Evolutionary conservation across 257 asterid species (phyloP), one percentile per base, ranked within the genome.

Genomic region (Solanum habrochaites): DNA sequence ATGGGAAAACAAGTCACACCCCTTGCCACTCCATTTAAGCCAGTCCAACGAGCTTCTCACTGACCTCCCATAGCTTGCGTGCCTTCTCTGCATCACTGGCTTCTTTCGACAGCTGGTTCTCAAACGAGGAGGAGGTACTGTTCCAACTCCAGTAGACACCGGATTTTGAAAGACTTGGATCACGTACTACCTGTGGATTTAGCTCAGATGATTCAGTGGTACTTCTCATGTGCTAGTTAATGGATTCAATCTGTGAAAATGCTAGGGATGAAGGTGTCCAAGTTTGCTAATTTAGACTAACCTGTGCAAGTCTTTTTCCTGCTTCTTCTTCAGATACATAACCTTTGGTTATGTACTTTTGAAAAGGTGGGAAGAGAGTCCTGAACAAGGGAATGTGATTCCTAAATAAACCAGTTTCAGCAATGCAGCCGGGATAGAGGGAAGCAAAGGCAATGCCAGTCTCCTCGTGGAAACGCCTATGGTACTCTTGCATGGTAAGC

Each of bases 71-170:
- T 87, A 96, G 88, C 84, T 96, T 96, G 23, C 93, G 89, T 3
- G 98, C 99, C 89, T 96, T 96, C 83, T 94, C 95, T 13, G 92
- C 93, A 88, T 96, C 92, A 66, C 99, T 95, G 8, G 99, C 99
- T 88, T 96, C 99, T 84, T 94, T 88, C 0, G 98, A 95, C 25
- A 96, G 93, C 89, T 91, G 94, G 89, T 96, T 96, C 92, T 94
- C 95, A 45, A 96, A 96, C 4, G 98, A 95, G 23, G 99, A 90
- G 4, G 98, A 96, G 86, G 90, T 88, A 13, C 84, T 92, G 88
- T 96, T 95, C 98, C 99, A 96, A 92, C 99, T 96, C 99, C 99
- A 96, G 90, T 96, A 96, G 3, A 96, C 99, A 1, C 99, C 99
- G 6, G 99, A 96, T 73, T 96, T 96, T 6, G 98, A 86, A 43